phyloP scores from a whole-genome alignment of 1,284 basidiomycete species.

The Wallemia mellicola region DNA sequence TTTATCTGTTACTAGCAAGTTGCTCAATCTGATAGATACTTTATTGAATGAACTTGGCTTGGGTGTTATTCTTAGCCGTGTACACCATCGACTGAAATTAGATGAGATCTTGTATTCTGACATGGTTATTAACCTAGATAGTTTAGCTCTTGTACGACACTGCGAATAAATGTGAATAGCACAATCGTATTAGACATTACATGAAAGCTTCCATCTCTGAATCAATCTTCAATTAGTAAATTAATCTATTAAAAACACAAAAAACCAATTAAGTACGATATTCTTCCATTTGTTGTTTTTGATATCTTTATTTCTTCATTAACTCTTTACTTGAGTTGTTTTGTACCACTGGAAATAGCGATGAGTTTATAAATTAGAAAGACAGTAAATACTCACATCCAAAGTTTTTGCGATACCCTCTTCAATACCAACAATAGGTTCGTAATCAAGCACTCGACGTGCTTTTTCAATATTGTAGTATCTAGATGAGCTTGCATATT shows the following conservation, averaged over 20 bases:
- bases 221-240: no score
- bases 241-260: neutral
- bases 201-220: no score
- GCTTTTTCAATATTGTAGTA: conserved; percentile 95
- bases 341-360: neutral
- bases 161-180: no score
- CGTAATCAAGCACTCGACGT: conserved; percentile 65
- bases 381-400: conserved; percentile 13
- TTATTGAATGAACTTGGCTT: conserved; percentile 10
- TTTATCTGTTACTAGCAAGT: conserved; percentile 14
- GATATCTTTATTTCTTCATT: neutral
- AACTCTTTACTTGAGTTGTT: neutral
- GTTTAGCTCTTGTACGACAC: neutral
- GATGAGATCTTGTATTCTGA: conserved; percentile 2
- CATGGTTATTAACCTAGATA: neutral
- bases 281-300: neutral
- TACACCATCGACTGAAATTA: conserved; percentile 13
- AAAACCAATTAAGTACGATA: neutral
- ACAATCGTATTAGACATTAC: no score
- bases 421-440: conserved; percentile 60
- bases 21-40: conserved; percentile 14
- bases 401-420: conserved; percentile 59
- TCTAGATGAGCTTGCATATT: conserved; percentile 23
- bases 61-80: conserved; percentile 14
- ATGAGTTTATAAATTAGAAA: neutral